Evolutionary conservation across 257 asterid genomes (phyloP), one percentile per base, ranked within the genome.

Genomic region (Avicennia marina): DNA sequence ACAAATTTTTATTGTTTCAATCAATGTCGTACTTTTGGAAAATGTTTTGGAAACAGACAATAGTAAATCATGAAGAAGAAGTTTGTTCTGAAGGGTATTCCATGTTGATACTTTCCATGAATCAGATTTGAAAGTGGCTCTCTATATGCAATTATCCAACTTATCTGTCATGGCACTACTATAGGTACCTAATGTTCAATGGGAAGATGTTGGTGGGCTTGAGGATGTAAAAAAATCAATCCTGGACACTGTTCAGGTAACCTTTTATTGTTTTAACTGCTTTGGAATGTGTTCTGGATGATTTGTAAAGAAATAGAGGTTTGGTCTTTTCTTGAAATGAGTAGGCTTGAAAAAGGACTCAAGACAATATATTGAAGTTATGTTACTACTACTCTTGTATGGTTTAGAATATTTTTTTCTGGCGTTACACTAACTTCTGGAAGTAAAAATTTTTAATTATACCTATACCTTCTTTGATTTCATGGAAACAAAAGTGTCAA

Each of bases 151-250:
- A 11, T 5, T 5, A 60, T 54, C 73, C 50, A 67, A 34, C 49
- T 61, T 33, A 36, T 46, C 46, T 51, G 31, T 72, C 51, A 43
- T 62, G 42, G 42, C 65, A 27, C 63, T 51, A 40, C 31, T 72
- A 63, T 68, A 86, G 97, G 90, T 90, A 65, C 97, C 97, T 58
- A 58, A 93, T 43, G 78, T 93, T 66, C 83, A 93, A 73, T 93
- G 98, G 97, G 98, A 88, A 66, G 98, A 93, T 69, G 97, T 93
- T 54, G 98, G 97, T 62, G 98, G 98, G 66, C 97, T 93, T 41
- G 98, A 93, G 82, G 97, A 93, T 63, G 96, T 93, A 41, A 93
- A 93, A 75, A 86, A 83, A 71, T 85, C 95, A 19, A 93, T 88
- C 76, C 72, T 93, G 69, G 98, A 89, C 62, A 93, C 98, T 17